Percentiles rank a stretch among this genome's conserved stretches.
These are phyloP conservation scores for Tardiomyces depauwii DNA, from an alignment of 1,139 yeast species.

Conservation along the genomic window DNA sequence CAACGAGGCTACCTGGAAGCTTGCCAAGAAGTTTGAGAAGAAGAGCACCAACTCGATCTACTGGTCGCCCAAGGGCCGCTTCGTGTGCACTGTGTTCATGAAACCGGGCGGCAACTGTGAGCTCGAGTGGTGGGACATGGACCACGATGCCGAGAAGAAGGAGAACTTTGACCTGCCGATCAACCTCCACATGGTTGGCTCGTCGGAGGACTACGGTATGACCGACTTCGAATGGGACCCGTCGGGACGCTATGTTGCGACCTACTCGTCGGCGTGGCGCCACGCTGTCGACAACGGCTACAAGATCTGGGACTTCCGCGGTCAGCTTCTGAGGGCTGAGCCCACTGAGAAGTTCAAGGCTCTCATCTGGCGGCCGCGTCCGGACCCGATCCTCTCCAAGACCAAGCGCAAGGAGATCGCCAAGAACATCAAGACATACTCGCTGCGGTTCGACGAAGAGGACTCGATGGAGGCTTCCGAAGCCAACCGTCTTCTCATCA, in stretches of 20 bases:
- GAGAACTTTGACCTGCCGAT: constrained; percentile 37
- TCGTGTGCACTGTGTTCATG: constrained; percentile 65
- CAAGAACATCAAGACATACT: constrained; percentile 79
- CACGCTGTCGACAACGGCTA: constrained; percentile 86
- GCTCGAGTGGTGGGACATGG: constrained; percentile 78
- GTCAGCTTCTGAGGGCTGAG: constrained; percentile 65
- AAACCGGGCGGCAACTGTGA: constrained; percentile 41
- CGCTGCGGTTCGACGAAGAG: constrained; percentile 86
- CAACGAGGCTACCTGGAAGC: constrained; percentile 44
- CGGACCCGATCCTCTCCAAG: constrained; percentile 60
- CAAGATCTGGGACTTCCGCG: constrained; percentile 77
- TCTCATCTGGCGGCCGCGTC: constrained; percentile 97
- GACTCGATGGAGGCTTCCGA: constrained; percentile 97
- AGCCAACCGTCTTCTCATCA: constrained; percentile 81
- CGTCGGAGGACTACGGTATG: constrained; percentile 63
- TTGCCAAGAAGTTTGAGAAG: constrained; percentile 44
- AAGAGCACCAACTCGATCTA: constrained; percentile 63
- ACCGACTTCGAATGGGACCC: constrained; percentile 93
- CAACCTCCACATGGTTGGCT: constrained; percentile 51
- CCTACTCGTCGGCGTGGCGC: constrained; percentile 81
- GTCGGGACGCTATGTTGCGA: constrained; percentile 81
- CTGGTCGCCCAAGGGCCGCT: constrained; percentile 94
- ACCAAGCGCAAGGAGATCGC: constrained; percentile 82
- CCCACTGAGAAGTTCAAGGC: constrained; percentile 74
- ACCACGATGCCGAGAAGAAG: constrained; percentile 53